Percentiles rank a stretch among this genome's conserved stretches.
phyloP scores from a whole-genome alignment of 768 basidiomycete species.

The Phaffia australis region DNA sequence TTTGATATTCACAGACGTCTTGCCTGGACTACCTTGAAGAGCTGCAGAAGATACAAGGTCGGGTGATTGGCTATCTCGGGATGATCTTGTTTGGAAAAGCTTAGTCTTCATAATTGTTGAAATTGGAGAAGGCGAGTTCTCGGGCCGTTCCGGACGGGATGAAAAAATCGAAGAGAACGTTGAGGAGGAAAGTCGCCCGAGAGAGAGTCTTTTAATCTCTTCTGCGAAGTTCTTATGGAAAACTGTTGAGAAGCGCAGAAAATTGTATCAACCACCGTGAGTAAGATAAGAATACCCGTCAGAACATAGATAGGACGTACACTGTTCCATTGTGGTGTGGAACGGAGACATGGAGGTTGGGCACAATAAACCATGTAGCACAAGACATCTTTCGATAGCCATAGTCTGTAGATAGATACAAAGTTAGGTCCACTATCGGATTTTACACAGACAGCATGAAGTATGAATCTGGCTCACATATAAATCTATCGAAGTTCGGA shows the following conservation, averaged over 20 bases:
- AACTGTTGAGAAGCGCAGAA: slow-evolving; percentile 22
- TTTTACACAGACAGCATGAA: not conserved
- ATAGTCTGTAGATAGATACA: not conserved
- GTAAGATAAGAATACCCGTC: not conserved
- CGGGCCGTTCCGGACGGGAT: not conserved
- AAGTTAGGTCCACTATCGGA: not conserved
- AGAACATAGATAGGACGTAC: slow-evolving; percentile 28
- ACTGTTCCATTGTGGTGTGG: slow-evolving; percentile 68
- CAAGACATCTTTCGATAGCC: slow-evolving; percentile 13
- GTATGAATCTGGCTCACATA: slow-evolving; percentile 2
- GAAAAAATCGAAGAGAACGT: not conserved
- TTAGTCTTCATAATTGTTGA: not conserved
- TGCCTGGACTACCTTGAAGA: too few relatives aligned
- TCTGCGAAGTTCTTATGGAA: slow-evolving; percentile 29
- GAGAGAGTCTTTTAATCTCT: slow-evolving; percentile 17
- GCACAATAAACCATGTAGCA: not conserved
- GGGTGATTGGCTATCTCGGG: too few relatives aligned
- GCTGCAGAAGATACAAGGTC: too few relatives aligned
- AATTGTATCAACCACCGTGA: too few relatives aligned
- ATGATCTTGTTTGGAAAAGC: too few relatives aligned
- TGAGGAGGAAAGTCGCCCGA: not conserved
- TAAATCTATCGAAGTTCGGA: slow-evolving; percentile 57
- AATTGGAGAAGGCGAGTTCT: not conserved
- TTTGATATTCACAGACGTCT: too few relatives aligned
- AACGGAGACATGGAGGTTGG: slow-evolving; percentile 68